Conservation (phyloP, 352 stramenopile species). For the Pythium vanterpoolii region DNA sequence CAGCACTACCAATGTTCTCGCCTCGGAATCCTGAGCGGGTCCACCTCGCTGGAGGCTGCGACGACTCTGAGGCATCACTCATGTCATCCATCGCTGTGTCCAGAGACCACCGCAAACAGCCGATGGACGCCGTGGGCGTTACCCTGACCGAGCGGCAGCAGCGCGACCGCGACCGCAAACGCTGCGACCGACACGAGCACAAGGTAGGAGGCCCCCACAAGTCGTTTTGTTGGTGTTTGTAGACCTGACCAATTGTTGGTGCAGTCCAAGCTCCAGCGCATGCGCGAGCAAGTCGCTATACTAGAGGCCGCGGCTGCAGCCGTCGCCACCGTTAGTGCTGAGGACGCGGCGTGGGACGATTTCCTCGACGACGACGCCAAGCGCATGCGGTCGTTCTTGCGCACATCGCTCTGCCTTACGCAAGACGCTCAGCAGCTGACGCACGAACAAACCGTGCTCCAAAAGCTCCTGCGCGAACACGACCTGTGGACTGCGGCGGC, state of each 20-base stretch:
- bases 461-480: slow-evolving; percentile 8
- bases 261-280: slow-evolving; percentile 6
- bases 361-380: slow-evolving; percentile 17
- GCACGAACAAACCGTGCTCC: neutral
- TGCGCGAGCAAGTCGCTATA: slow-evolving; percentile 1
- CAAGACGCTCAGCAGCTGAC: neutral
- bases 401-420: neutral
- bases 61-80: no score
- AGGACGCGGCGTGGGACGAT: slow-evolving; percentile 17
- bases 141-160: neutral
- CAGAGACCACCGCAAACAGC: no score
- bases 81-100: no score
- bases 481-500: neutral
- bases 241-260: neutral
- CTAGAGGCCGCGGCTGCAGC: slow-evolving; percentile 7
- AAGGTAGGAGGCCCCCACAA: no score
- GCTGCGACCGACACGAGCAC: neutral
- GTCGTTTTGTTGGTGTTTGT: neutral
- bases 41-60: no score
- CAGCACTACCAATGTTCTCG: no score
- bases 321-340: neutral
- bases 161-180: neutral
- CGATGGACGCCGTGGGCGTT: neutral
- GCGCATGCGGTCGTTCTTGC: slow-evolving; percentile 9
- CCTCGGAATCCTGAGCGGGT: no score